These are phyloP conservation scores for Chaetomiaceae sp. DNA, from an alignment of 2,329 filamentous ascomycete genomes.

Conservation along the genomic window DNA sequence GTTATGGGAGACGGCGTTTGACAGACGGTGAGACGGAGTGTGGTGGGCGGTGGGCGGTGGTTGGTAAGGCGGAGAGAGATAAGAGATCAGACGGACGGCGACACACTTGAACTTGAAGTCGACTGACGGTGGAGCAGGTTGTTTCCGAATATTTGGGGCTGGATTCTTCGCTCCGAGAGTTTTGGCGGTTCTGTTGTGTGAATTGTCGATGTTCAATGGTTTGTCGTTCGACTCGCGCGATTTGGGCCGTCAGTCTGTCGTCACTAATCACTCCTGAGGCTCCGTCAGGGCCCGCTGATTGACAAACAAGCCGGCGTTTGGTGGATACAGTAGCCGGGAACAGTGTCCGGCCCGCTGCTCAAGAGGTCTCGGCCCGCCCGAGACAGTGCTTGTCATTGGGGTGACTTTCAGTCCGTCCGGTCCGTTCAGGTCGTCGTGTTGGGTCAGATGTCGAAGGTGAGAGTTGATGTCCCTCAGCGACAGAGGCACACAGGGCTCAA, in stretches of 20 bases:
- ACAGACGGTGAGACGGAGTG: no score
- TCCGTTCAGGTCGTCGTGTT: no score
- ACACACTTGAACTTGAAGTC: not conserved
- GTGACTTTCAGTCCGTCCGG: not conserved
- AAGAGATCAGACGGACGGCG: not conserved
- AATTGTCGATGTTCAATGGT: no score
- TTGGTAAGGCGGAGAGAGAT: not conserved
- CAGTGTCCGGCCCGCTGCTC: constrained; percentile 1
- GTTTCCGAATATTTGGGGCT: constrained; percentile 7
- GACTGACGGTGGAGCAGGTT: constrained; percentile 7
- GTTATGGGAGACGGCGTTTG: no score
- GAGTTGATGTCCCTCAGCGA: no score
- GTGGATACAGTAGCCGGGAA: constrained; percentile 8
- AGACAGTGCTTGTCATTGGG: not conserved
- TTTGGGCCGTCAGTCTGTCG: constrained; percentile 18
- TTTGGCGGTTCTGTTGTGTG: no score
- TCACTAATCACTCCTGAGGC: constrained; percentile 10
- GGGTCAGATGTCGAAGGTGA: no score
- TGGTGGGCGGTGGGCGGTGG: not conserved
- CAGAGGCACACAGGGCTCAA: no score
- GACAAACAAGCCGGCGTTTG: not conserved
- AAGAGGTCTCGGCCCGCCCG: not conserved
- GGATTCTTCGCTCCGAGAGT: not conserved
- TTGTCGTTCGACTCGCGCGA: not conserved
- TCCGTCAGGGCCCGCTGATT: not conserved